Evolutionary conservation across 257 asterid species (phyloP).

Genomic region (Ocimum tenuiflorum): DNA sequence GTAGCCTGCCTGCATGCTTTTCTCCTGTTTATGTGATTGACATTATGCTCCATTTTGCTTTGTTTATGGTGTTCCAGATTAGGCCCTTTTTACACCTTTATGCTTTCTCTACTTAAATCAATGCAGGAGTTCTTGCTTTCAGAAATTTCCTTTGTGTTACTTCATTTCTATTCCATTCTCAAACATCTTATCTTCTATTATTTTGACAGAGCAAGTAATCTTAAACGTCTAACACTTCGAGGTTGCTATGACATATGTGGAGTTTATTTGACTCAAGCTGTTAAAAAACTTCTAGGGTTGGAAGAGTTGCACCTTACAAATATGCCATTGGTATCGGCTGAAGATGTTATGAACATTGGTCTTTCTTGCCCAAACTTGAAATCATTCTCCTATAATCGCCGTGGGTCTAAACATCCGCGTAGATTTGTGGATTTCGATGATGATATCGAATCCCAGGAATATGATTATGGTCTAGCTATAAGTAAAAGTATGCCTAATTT

Average conservation of each 20-base stretch:
- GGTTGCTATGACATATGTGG: conserved; percentile 14
- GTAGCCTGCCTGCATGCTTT: background rate
- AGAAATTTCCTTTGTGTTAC: background rate
- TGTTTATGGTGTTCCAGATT: too few relatives aligned
- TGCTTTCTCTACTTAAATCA: background rate
- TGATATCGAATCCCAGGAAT: background rate
- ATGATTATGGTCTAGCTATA: conserved; percentile 32
- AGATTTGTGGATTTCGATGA: too few relatives aligned
- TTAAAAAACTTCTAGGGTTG: conserved; percentile 29
- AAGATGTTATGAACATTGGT: conserved; percentile 28
- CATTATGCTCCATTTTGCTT: background rate
- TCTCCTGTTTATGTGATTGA: background rate
- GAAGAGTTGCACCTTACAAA: conserved; percentile 46
- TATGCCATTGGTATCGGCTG: background rate
- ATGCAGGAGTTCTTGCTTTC: background rate
- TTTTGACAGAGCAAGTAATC: conserved; percentile 37
- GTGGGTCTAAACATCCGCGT: background rate
- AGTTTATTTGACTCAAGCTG: conserved; percentile 22
- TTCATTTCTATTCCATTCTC: background rate
- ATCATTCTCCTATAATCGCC: conserved; percentile 9
- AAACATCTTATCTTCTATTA: background rate
- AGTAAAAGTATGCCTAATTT: conserved; percentile 40
- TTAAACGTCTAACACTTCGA: conserved; percentile 31
- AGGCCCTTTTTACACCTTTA: too few relatives aligned
- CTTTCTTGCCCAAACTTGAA: conserved; percentile 32